These are phyloP conservation scores for Fraxinus floribunda DNA, from an alignment of 305 asterid genomes.

Conservation along the genomic window DNA sequence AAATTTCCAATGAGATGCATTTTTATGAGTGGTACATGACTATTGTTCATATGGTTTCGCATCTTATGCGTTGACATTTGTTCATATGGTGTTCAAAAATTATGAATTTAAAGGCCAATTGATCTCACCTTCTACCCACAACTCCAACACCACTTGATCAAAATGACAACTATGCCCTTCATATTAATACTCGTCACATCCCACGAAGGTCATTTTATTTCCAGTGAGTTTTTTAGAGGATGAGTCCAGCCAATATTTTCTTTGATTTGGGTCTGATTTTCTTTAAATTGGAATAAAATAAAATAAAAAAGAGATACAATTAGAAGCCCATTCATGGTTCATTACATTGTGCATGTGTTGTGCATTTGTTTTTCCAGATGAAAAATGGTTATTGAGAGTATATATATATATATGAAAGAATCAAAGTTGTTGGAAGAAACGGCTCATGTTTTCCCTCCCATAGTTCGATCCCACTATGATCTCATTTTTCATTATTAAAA, in stretches of 20 bases:
- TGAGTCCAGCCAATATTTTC: background rate
- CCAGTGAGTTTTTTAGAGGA: background rate
- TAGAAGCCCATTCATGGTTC: background rate
- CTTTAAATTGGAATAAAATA: background rate
- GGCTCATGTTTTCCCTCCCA: too few species aligned
- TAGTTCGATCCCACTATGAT: background rate
- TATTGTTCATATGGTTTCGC: too few species aligned
- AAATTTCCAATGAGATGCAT: too few species aligned
- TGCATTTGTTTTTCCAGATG: too few species aligned
- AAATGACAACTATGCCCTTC: background rate
- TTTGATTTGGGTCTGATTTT: background rate
- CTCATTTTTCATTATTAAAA: constrained; percentile 23
- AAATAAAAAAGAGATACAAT: too few species aligned
- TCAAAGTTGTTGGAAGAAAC: too few species aligned
- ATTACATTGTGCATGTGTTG: too few species aligned
- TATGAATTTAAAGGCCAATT: background rate
- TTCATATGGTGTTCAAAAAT: too few species aligned
- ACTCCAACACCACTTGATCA: background rate
- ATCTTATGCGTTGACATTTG: too few species aligned
- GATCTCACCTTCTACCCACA: background rate
- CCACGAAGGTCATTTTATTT: background rate
- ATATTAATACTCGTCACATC: background rate
- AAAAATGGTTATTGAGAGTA: too few species aligned
- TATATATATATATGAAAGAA: too few species aligned
- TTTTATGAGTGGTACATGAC: too few species aligned